Conservation (phyloP, 2,329 filamentous ascomycete genomes). For the Ophiognomonia clavigignenti-juglandacearum region DNA sequence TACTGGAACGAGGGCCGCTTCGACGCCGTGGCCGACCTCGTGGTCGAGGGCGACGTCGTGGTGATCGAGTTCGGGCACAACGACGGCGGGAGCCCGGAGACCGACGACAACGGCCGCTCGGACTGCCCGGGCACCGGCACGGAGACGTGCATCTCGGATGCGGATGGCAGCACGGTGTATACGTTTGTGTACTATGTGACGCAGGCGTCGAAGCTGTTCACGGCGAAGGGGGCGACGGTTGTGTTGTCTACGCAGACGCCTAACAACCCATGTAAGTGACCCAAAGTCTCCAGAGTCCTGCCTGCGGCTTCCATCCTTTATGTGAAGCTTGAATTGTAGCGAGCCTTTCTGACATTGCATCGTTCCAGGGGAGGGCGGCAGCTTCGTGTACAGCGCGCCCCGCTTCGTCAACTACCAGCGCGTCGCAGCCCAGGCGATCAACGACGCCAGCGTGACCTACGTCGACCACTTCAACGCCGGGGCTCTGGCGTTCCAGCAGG, state of each 20-base stretch:
- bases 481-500: slow-evolving; percentile 41
- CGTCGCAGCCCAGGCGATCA: slow-evolving; percentile 33
- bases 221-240: slow-evolving; percentile 54
- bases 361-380: slow-evolving; percentile 48
- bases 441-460: slow-evolving; percentile 39
- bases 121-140: slow-evolving; percentile 49
- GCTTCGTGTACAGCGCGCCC: slow-evolving; percentile 37
- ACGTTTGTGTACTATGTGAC: slow-evolving; percentile 26
- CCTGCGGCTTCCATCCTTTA: no score
- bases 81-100: slow-evolving; percentile 52
- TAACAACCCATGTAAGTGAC: slow-evolving; percentile 42
- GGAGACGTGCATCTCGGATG: slow-evolving; percentile 43
- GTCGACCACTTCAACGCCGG: slow-evolving; percentile 55
- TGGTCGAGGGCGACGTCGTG: slow-evolving; percentile 55
- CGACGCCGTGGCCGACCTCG: slow-evolving; percentile 42
- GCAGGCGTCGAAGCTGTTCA: slow-evolving; percentile 25
- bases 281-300: no score
- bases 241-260: slow-evolving; percentile 55
- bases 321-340: neutral
- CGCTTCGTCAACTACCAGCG: slow-evolving; percentile 52
- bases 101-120: slow-evolving; percentile 54
- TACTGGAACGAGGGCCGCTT: slow-evolving; percentile 60
- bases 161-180: slow-evolving; percentile 25
- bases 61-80: slow-evolving; percentile 70
- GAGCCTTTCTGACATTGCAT: neutral